phyloP scores from a whole-genome alignment of 1,139 yeast species.

The Blastobotrys capitulatus region DNA sequence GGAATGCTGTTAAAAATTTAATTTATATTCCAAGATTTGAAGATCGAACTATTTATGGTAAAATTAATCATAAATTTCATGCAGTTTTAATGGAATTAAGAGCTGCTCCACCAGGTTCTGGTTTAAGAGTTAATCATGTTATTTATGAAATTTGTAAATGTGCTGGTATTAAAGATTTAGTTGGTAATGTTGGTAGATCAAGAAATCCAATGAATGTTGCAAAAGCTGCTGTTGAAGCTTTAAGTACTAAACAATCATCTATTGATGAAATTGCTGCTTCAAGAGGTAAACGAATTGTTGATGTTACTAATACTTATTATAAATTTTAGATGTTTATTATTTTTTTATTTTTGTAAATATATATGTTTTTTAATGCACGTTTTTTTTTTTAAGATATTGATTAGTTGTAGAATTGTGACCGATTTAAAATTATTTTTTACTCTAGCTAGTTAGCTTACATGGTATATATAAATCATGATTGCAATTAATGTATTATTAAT shows the following conservation, averaged over 20 bases:
- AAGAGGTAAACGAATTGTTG: slow-evolving; percentile 93
- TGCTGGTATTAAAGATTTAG: slow-evolving; percentile 90
- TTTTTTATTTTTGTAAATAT: too few relatives aligned
- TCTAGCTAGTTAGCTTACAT: too few relatives aligned
- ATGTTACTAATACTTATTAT: slow-evolving; percentile 82
- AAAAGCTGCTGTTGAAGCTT: slow-evolving; percentile 84
- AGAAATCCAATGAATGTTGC: slow-evolving; percentile 94
- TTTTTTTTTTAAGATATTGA: too few relatives aligned
- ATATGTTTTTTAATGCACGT: too few relatives aligned
- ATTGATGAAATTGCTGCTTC: slow-evolving; percentile 84
- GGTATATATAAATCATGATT: too few relatives aligned
- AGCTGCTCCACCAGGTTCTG: slow-evolving; percentile 92
- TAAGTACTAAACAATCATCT: slow-evolving; percentile 66
- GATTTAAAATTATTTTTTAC: too few relatives aligned
- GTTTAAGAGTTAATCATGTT: slow-evolving; percentile 86
- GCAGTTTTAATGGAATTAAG: slow-evolving; percentile 78
- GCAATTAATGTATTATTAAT: too few relatives aligned
- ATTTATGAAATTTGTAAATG: slow-evolving; percentile 90
- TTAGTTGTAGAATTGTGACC: too few relatives aligned
- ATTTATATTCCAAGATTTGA: slow-evolving; percentile 81
- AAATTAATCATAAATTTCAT: slow-evolving; percentile 76
- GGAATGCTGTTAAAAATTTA: slow-evolving; percentile 90
- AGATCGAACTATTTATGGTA: slow-evolving; percentile 85
- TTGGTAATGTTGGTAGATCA: slow-evolving; percentile 87
- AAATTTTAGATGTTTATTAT: slow-evolving; percentile 26